These are phyloP conservation scores for Trypanosoma lewisi DNA, from an alignment of 208 protist species.

Conservation along the genomic window DNA sequence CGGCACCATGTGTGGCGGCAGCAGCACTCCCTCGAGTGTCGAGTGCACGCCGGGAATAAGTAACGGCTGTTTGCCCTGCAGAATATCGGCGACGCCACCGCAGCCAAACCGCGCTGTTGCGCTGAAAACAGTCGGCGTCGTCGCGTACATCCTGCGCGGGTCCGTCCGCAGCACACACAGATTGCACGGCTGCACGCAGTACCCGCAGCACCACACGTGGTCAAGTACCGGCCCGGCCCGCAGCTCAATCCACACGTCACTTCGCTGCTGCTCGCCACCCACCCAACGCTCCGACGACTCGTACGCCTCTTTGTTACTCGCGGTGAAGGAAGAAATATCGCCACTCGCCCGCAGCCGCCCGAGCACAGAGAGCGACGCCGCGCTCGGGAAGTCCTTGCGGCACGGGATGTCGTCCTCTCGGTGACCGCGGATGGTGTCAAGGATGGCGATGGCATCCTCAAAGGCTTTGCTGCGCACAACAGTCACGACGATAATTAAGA, in stretches of 20 bases:
- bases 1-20: constrained; percentile 60
- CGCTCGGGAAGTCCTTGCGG: not conserved
- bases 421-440: constrained; percentile 34
- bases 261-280: constrained; percentile 27
- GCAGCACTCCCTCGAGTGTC: constrained; percentile 65
- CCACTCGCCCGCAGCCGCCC: constrained; percentile 43
- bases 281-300: constrained; percentile 18
- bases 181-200: constrained; percentile 76
- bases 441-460: constrained; percentile 31
- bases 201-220: constrained; percentile 84
- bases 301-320: not conserved
- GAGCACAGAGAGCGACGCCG: constrained; percentile 44
- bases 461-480: constrained; percentile 44
- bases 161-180: constrained; percentile 78
- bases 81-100: constrained; percentile 44
- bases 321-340: not conserved
- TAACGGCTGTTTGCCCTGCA: constrained; percentile 45
- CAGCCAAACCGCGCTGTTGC: constrained; percentile 67
- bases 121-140: constrained; percentile 52
- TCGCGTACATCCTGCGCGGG: constrained; percentile 32
- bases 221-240: constrained; percentile 54
- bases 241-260: constrained; percentile 82
- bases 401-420: not conserved
- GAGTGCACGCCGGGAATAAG: constrained; percentile 46
- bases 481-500: constrained; percentile 65